Percentiles rank a stretch among this genome's conserved stretches.
These are phyloP conservation scores for Sclerotinia spermophila DNA, from an alignment of 2,329 filamentous ascomycete genomes.

Conservation along the genomic window DNA sequence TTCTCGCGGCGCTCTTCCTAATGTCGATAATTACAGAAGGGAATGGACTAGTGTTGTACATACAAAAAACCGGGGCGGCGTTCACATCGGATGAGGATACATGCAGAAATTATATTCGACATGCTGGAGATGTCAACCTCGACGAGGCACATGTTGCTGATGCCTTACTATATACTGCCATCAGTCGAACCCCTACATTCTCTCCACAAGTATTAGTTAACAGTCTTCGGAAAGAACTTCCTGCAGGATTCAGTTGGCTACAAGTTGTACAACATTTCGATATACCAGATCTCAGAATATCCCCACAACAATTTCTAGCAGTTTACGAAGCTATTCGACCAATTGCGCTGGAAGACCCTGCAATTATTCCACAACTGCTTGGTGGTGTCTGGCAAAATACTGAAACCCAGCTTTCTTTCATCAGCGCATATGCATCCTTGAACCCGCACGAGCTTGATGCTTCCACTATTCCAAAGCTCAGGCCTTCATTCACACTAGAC, in stretches of 20 bases:
- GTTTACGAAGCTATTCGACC: conserved; percentile 77
- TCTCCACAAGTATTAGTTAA: conserved; percentile 55
- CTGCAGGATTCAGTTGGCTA: conserved; percentile 64
- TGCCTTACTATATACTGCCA: conserved; percentile 65
- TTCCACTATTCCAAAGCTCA: conserved; percentile 76
- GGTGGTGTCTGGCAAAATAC: conserved; percentile 82
- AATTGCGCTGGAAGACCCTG: conserved; percentile 59
- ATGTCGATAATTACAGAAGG: conserved; percentile 60
- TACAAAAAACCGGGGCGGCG: conserved; percentile 71
- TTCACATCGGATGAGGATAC: conserved; percentile 74
- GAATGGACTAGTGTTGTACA: conserved; percentile 58
- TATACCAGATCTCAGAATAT: conserved; percentile 69
- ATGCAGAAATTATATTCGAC: conserved; percentile 53
- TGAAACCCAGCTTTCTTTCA: conserved; percentile 89
- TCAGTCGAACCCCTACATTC: conserved; percentile 54
- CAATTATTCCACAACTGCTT: conserved; percentile 89
- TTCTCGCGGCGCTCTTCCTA: conserved; percentile 68
- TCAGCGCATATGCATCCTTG: conserved; percentile 79
- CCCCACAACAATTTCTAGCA: conserved; percentile 73
- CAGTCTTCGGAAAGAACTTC: conserved; percentile 58
- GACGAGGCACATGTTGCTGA: conserved; percentile 78
- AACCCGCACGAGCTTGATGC: conserved; percentile 75
- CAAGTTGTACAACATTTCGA: conserved; percentile 78
- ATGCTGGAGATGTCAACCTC: conserved; percentile 56
- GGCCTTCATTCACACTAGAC: conserved; percentile 67